Conservation (phyloP, 2,329 filamentous ascomycete species). For the Aureobasidium sp. region DNA sequence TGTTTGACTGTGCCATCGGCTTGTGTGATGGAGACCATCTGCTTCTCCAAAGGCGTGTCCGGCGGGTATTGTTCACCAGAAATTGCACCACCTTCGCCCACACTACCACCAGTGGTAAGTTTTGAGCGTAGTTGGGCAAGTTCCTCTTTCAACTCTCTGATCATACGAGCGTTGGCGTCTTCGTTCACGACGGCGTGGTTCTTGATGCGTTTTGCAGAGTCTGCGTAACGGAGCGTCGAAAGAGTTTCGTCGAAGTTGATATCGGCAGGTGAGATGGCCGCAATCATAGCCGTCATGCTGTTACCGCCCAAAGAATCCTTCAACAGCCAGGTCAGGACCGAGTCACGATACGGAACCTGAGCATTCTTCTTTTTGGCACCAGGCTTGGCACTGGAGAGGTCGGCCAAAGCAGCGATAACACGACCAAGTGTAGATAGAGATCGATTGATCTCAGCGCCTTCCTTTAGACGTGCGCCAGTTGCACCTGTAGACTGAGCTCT, state of each 20-base stretch:
- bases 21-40: slow-evolving; percentile 89
- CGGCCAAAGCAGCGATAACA: slow-evolving; percentile 92
- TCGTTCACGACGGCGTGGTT: slow-evolving; percentile 99
- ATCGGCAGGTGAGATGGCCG: slow-evolving; percentile 93
- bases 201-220: slow-evolving; percentile 98
- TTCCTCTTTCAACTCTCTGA: slow-evolving; percentile 94
- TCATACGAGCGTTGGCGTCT: slow-evolving; percentile 98
- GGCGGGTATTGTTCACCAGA: slow-evolving; percentile 82
- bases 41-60: slow-evolving; percentile 85
- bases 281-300: slow-evolving; percentile 99
- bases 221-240: slow-evolving; percentile 89
- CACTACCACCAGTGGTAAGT: slow-evolving; percentile 46
- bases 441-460: slow-evolving; percentile 96
- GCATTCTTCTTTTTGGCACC: slow-evolving; percentile 78
- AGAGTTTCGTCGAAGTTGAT: slow-evolving; percentile 99
- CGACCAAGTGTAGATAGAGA: slow-evolving; percentile 92
- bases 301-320: slow-evolving; percentile 97
- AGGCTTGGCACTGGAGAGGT: slow-evolving; percentile 78
- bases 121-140: slow-evolving; percentile 78
- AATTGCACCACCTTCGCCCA: slow-evolving; percentile 39
- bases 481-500: slow-evolving; percentile 95
- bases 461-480: slow-evolving; percentile 87
- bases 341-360: slow-evolving; percentile 90
- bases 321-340: slow-evolving; percentile 87
- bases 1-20: slow-evolving; percentile 82